These are phyloP conservation scores for Potentilla sterilis DNA, from an alignment of 306 rosid species.

Conservation along the genomic window DNA sequence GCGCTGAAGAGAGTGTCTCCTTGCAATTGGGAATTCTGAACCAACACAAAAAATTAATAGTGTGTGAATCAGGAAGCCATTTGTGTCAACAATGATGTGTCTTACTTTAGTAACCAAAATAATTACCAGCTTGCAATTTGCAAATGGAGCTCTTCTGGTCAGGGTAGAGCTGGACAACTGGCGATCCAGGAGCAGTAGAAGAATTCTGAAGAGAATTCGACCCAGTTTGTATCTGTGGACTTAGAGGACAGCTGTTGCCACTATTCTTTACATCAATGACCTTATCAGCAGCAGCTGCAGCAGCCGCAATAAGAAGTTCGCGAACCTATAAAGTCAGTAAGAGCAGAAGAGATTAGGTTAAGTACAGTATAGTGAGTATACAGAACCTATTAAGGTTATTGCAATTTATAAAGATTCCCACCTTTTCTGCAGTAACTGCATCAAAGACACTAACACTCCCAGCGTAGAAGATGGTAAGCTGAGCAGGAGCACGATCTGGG, in stretches of 20 bases:
- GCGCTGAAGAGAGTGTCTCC: slow-evolving; percentile 73
- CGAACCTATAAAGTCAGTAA: slow-evolving; percentile 38
- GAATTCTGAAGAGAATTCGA: slow-evolving; percentile 45
- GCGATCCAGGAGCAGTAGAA: slow-evolving; percentile 42
- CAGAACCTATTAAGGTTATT: not conserved
- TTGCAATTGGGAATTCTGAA: slow-evolving; percentile 72
- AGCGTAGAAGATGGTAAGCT: slow-evolving; percentile 52
- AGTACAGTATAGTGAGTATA: not conserved
- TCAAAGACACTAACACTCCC: slow-evolving; percentile 59
- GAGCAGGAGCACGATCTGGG: slow-evolving; percentile 24
- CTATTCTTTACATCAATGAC: slow-evolving; percentile 40
- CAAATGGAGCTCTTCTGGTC: slow-evolving; percentile 50
- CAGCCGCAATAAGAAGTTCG: slow-evolving; percentile 52
- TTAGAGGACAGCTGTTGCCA: slow-evolving; percentile 38
- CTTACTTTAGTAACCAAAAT: slow-evolving; percentile 10
- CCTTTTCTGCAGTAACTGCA: slow-evolving; percentile 65
- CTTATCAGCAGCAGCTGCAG: slow-evolving; percentile 38
- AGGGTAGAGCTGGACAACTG: slow-evolving; percentile 42
- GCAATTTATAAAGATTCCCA: slow-evolving; percentile 1
- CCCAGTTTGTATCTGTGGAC: slow-evolving; percentile 34
- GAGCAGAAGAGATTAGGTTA: not conserved
- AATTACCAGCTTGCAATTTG: slow-evolving; percentile 57
- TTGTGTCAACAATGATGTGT: not conserved
- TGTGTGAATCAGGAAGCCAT: not conserved
- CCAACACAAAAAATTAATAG: slow-evolving; percentile 17